phyloP scores from a whole-genome alignment of 2,329 filamentous ascomycete species.

The Aspergillus tanneri region DNA sequence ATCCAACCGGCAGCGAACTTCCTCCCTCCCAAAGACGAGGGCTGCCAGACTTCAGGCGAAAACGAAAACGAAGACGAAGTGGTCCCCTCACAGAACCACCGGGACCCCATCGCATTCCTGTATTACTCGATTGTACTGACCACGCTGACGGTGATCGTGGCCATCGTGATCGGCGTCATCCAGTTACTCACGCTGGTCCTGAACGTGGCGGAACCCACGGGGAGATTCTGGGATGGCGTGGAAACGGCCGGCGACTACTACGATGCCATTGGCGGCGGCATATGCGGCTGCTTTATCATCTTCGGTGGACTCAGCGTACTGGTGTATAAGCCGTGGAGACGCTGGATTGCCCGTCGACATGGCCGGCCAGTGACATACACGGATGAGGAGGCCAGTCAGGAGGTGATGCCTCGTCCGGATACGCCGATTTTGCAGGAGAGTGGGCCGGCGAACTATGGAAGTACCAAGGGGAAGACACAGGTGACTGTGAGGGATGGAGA shows the following conservation, averaged over 20 bases:
- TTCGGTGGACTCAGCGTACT: constrained; percentile 72
- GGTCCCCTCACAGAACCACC: constrained; percentile 47
- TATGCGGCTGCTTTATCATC: constrained; percentile 80
- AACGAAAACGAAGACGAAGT: constrained; percentile 19
- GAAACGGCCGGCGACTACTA: constrained; percentile 74
- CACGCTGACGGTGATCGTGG: constrained; percentile 76
- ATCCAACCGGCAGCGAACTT: constrained; percentile 54
- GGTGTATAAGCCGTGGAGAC: constrained; percentile 76
- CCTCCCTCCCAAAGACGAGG: constrained; percentile 29
- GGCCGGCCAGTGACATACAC: constrained; percentile 18
- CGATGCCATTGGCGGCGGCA: constrained; percentile 79
- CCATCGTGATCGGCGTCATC: constrained; percentile 79
- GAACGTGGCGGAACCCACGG: constrained; percentile 70
- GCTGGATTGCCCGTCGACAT: constrained; percentile 50
- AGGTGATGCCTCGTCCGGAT: constrained; percentile 11
- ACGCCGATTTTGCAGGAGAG: constrained; percentile 16
- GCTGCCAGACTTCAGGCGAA: constrained; percentile 16
- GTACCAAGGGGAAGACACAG: constrained; percentile 10
- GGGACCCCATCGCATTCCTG: constrained; percentile 83
- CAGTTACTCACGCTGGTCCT: constrained; percentile 78
- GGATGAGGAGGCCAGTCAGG: constrained; percentile 25
- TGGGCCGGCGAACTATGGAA: constrained; percentile 9
- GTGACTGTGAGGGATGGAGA: background rate
- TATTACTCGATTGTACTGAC: constrained; percentile 93
- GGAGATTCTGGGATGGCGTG: constrained; percentile 89